phyloP scores from a whole-genome alignment of 2,329 filamentous ascomycete species.

The Arthrocladium fulminans region DNA sequence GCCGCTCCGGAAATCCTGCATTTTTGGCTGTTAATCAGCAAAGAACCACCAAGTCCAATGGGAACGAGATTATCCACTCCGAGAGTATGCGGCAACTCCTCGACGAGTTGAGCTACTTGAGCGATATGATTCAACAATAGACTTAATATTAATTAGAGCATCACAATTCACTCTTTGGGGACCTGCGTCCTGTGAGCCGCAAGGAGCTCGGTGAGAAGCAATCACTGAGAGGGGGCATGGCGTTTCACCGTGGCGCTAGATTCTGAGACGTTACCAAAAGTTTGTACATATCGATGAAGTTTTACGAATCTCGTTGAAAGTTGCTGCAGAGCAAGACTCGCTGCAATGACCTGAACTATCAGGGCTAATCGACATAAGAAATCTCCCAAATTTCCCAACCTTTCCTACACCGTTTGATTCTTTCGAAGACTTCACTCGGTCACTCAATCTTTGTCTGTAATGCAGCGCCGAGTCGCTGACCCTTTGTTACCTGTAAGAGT shows the following conservation, averaged over 20 bases:
- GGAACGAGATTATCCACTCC: conserved; percentile 19
- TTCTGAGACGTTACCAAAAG: background rate
- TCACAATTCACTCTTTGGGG: background rate
- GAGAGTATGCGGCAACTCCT: conserved; percentile 41
- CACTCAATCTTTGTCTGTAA: no score
- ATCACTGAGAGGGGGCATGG: background rate
- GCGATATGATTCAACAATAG: conserved; percentile 22
- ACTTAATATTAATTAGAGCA: background rate
- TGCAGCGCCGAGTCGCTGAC: no score
- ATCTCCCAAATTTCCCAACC: background rate
- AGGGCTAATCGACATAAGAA: background rate
- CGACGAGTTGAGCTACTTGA: conserved; percentile 45
- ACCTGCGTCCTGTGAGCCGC: background rate
- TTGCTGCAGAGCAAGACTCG: background rate
- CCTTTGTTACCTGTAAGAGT: no score
- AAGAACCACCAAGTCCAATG: background rate
- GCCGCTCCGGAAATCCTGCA: background rate
- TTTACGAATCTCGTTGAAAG: background rate
- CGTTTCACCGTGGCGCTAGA: no score
- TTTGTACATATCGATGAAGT: background rate
- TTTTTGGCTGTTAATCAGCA: background rate
- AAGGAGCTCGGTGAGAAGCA: background rate
- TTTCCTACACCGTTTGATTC: background rate
- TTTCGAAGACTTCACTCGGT: background rate
- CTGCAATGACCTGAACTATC: background rate